Base-by-base conservation (phyloP, 306 rosid genomes). In the Comarum palustre region DNA sequence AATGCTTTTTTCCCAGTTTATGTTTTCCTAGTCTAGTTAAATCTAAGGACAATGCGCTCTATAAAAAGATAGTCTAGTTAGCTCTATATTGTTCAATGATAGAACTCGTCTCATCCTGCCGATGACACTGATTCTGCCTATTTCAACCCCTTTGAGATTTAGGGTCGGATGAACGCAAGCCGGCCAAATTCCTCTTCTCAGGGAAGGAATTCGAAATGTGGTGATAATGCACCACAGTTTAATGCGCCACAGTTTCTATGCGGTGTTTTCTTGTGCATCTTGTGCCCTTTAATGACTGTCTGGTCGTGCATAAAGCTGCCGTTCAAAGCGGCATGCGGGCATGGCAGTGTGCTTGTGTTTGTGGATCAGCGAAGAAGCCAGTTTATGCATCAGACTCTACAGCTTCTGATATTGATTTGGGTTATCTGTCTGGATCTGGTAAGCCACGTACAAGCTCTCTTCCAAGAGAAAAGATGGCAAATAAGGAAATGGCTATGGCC, bases 341-440 rank as follows among this genome's bases (percentile, higher is more conserved):
- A 7, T 52, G 72, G 71, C 79, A 61, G 74, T 78, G 66, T 17
- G 87, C 75, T 9, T 70, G 91, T 80, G 72, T 71, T 64, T 78
- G 69, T 68, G 81, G 86, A 75, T 58, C 82, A 13, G 81, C 45
- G 72, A 81, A n/a, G 31, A 85, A 57, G 74, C 62, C 54, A 54
- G 66, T 68, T 42, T 59, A 46, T 67, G 82, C 82, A 2, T 78
- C 68, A 0, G 85, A 89, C 69, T 92, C 92, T 76, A 83, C 94
- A 1, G 90, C 88, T 81, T 92, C 94, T 32, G 97, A 89, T 67
- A 63, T 52, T 65, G 97, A 92, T 50, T 75, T 68, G 7, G 85
- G 84, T 73, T 50, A 17, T 29, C 51, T 65, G 16, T 74, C 71
- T 60, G 73, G 63, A 13, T 74, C 71, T 60, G 73, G 63, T 67